Percentiles rank a stretch among this genome's conserved stretches.
These are phyloP conservation scores for Agaricus subrufescens DNA, from an alignment of 768 basidiomycete genomes.

Conservation along the genomic window DNA sequence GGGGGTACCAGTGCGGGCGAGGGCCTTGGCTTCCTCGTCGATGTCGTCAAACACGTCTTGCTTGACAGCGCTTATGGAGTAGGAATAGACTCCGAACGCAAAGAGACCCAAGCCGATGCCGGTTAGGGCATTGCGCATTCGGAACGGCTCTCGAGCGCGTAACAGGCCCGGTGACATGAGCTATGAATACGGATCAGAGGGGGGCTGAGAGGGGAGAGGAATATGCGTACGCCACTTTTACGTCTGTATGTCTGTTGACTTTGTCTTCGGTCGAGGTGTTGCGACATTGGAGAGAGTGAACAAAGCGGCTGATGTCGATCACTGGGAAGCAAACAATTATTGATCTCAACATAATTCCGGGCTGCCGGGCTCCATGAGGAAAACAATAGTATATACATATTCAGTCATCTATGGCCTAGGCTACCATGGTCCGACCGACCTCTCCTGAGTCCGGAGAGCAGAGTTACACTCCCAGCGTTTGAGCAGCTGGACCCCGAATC, in stretches of 20 bases:
- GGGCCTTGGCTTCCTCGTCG: slow-evolving; percentile 68
- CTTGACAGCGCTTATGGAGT: slow-evolving; percentile 91
- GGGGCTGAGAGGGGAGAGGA: too few relatives aligned
- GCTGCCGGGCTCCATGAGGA: too few relatives aligned
- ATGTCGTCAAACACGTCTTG: slow-evolving; percentile 91
- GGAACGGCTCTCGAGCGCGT: slow-evolving; percentile 85
- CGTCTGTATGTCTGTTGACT: slow-evolving; percentile 49
- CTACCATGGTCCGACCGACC: too few relatives aligned
- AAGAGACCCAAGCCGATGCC: slow-evolving; percentile 71
- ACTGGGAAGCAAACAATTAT: too few relatives aligned
- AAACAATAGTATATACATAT: too few relatives aligned
- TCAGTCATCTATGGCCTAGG: too few relatives aligned
- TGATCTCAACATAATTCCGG: too few relatives aligned
- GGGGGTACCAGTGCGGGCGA: slow-evolving; percentile 19
- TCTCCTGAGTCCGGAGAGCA: too few relatives aligned
- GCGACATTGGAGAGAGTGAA: slow-evolving; percentile 18
- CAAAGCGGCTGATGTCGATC: neutral
- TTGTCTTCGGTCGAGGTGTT: slow-evolving; percentile 41
- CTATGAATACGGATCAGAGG: slow-evolving; percentile 27
- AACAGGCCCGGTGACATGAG: slow-evolving; percentile 83
- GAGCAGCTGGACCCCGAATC: too few relatives aligned
- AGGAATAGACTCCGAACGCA: slow-evolving; percentile 79
- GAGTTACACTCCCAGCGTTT: too few relatives aligned
- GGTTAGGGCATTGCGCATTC: slow-evolving; percentile 71
- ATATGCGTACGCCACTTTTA: slow-evolving; percentile 37